Base-by-base conservation (phyloP, 2,329 filamentous ascomycete species). In the Trichoderma sp. region DNA sequence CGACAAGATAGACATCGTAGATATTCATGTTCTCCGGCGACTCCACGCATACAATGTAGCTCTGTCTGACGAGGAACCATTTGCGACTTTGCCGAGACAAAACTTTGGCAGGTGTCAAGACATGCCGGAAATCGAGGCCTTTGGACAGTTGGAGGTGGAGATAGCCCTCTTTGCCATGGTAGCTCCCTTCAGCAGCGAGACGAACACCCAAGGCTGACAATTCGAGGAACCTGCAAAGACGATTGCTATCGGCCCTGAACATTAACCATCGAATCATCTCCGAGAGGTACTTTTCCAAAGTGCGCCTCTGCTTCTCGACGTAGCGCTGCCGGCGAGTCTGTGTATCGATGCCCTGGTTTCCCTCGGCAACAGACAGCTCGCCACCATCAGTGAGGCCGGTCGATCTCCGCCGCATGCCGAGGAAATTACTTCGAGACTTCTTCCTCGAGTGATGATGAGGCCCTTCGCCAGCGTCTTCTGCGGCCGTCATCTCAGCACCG, bases 1-100 rank as follows among this genome's bases (percentile, higher is more conserved):
- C 95, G 28, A 98, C 91, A n/a, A 99, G 83, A 76, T 97, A 98
- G 24, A 99, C 95, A 78, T 99, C 96, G 75, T 97, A 97, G 41
- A 98, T 96, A 72, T 97, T 94, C 90, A 98, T 96, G 71, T 96
- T 96, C 75, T 98, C 94, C 0, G 95, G 95, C 0, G 95, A 97
- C 74, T 98, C 94, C n/a, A 98, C 93, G 71, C 94, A 97, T 51
- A 97, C 94, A 66, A 99, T 89, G 73, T 99, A 99, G 79, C 93
- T 98, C 77, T 98, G 93, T 59, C 95, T 85, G n/a, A 99, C 93
- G 21, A 98, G 82, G 75, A 99, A 99, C 95, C 95, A 99, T 76
- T 97, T 97, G 19, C 93, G 92, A 67, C 88, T 90, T 77, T 97
- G 93, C 14, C 93, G 87, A 60, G 88, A 87, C 73, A 93, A 91